Base-by-base conservation (phyloP, 176 grass and related monocot genomes). In the maize (Zea mays) region DNA sequence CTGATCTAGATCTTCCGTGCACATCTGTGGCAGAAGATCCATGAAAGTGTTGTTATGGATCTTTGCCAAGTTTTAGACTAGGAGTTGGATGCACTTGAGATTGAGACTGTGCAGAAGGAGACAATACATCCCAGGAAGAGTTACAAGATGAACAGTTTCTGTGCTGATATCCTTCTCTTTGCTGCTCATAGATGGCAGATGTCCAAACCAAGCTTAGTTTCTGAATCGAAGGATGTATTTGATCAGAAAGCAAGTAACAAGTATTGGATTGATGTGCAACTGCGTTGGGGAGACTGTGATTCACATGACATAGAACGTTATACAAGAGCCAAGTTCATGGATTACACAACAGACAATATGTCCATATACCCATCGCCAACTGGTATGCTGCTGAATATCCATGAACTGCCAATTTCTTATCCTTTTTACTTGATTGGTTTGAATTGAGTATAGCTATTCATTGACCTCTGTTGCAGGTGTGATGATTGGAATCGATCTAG, bases 91-190 rank as follows among this genome's bases (percentile, higher is more conserved):
- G 94, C 90, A 5, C 41, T 97, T 68, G 94, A 97, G 88, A 97
- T 93, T 82, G 94, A 97, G 73, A 97, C 94, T 48, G 27, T 27
- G 27, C 27, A 27, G 27, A 27, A 27, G 27, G 27, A 27, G 27
- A 27, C 27, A 27, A 27, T 97, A 75, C 94, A 97, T 84, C 94
- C 94, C 5, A 93, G 94, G 73, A 97, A 97, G 76, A 97, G 94
- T 88, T 97, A 97, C 82, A 97, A 97, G 88, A 97, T 97, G 94
- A 97, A 97, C 84, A 97, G 94, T 54, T 97, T 90, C 17, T 97
- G 94, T 60, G 94, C 94, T 50, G 94, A 97, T 78, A 46, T 97
- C 67, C 94, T 97, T 55, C 91, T 97, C 34, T 97, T 97, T 84
- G 94, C 94, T 87, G 90, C 94, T 49, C 94, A 97, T 81, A 89